Evolutionary conservation across 1,284 basidiomycete species (phyloP), one percentile per base, ranked within the genome.

Genomic region (Leccinum griseonigrum): DNA sequence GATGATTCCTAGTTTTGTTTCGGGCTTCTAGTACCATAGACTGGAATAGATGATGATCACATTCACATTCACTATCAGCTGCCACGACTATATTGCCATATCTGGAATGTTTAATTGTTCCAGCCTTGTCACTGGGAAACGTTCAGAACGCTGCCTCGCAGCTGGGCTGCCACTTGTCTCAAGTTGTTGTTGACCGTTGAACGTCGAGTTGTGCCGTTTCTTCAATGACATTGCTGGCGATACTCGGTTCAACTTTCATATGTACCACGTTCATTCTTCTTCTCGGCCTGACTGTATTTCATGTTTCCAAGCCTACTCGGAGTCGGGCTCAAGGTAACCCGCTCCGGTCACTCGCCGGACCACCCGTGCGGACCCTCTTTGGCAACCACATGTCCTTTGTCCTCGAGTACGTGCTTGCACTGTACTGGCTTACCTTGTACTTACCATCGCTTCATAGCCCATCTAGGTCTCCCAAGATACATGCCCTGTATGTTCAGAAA

Each of bases 341-440:
- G 13, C 75, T 90, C 26, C 75, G 75, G 40, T 75, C 74, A 46
- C 73, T 91, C 48, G 82, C 84, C 46, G 88, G 88, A 26, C 89
- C 89, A 13, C 82, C 83, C 1, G 74, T 79, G 2, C 72, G 67
- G 2, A 74, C 76, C 11, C 74, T 82, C 62, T 81, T 89, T 58
- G 78, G 74, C 28, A 82, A 81, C 66, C 85, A 90, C 67, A 74
- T 90, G 65, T 69, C 71, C 13, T 69, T 77, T 34, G 77, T 89
- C 1, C 79, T 90, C 59, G 81, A 88, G 89, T 90, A 67, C 61
- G 79, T 72, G 11, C 51, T 38, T 61, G 38, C 38, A 31, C 56
- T 13, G 36, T 52, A 16, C 14, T 14, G 34, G 46, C 58, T 28
- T 28, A 40, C 54, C 61, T 43, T 16, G 50, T n/a, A 16, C 53